Percentiles rank a stretch among this genome's conserved stretches.
phyloP scores from a whole-genome alignment of 2,329 filamentous ascomycete species.

The Botryosphaeria dothidea region DNA sequence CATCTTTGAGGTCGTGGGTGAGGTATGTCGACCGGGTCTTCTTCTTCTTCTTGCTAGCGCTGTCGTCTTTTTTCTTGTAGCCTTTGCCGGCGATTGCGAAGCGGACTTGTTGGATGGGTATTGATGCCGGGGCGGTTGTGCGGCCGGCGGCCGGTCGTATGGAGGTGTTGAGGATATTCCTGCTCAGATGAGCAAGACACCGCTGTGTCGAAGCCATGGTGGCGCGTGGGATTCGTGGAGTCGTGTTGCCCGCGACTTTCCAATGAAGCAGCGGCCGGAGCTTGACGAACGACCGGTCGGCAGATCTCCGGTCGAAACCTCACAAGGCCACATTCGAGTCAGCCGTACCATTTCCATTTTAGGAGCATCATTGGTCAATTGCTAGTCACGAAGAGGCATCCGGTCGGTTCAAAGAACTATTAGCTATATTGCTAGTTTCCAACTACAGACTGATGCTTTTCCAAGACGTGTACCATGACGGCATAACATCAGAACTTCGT shows the following conservation, averaged over 20 bases:
- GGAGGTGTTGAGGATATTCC: conserved; percentile 23
- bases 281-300: conserved; percentile 10
- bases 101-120: conserved; percentile 41
- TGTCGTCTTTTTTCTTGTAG: conserved; percentile 44
- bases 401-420: too few relatives aligned
- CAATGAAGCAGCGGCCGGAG: conserved; percentile 2
- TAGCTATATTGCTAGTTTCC: neutral
- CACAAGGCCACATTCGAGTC: neutral
- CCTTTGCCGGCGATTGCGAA: conserved; percentile 36
- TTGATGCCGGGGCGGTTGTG: neutral
- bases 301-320: neutral
- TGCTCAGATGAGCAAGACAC: conserved; percentile 36
- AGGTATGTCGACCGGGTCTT: conserved; percentile 69
- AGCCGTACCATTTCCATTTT: too few relatives aligned
- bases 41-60: conserved; percentile 53
- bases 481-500: neutral
- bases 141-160: conserved; percentile 1
- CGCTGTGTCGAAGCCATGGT: conserved; percentile 38
- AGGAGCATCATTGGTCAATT: too few relatives aligned
- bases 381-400: too few relatives aligned
- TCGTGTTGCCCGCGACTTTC: conserved; percentile 15
- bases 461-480: neutral
- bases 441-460: neutral
- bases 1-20: conserved; percentile 61
- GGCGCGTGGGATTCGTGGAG: conserved; percentile 10